Base-by-base conservation (phyloP, 768 basidiomycete species). In the Suillus placidus region DNA sequence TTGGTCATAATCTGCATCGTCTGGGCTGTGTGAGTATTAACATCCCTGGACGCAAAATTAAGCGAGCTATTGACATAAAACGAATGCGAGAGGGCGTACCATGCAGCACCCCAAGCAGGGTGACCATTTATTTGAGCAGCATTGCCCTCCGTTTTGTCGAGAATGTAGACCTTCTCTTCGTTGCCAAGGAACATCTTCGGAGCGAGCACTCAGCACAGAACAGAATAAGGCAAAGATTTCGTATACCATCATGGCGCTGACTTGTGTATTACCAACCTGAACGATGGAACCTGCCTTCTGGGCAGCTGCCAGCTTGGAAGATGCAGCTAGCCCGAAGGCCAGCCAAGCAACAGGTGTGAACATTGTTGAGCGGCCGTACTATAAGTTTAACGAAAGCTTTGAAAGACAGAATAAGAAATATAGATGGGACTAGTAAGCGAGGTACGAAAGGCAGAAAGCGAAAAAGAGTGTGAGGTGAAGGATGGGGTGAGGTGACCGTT, bases 61-160 rank as follows among this genome's bases (percentile, higher is more conserved):
- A 63, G 20, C 8, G 67, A 60, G 32, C 64, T 71, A 5, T 26
- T 26, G 13, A 65, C 56, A 34, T 77, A 65, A 23, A 26, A 47
- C 0, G 10, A 20, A 67, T 6, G 40, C 3, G 35, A 9, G 26
- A 26, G 18, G 35, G 67, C 78, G 20, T 52, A 88, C 88, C 88
- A 93, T 20, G 88, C 87, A 0, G 89, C 74, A 26, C 86, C 92
- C 87, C 89, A 91, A 1, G 90, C 89, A 13, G 93, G 82, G 77
- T 93, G 92, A 1, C 85, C 87, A 65, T 84, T 81, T 66, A 94
- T 82, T 69, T 82, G 78, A 4, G 85, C 84, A 3, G 82, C 81
- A 73, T 95, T 95, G 38, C 86, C 87, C 73, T 95, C 93, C 1
- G 89, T 87, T 80, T 97, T 97, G 81, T 97, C 95, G n/a, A 95